phyloP scores from a whole-genome alignment of 768 basidiomycete genomes.

The Leccinum incarnatum region DNA sequence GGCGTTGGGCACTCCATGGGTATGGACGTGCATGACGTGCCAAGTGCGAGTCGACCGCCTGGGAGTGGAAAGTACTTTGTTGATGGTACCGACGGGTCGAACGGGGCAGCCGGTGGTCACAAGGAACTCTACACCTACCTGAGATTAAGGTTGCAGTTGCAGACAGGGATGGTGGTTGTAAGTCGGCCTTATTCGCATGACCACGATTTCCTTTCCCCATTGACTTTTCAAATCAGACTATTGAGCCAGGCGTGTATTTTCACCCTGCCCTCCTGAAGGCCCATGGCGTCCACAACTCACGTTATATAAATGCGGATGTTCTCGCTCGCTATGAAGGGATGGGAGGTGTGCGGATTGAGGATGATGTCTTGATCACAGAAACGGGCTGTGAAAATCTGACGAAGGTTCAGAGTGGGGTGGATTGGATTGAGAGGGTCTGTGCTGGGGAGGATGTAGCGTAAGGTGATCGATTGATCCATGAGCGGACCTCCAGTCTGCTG shows the following conservation, averaged over 20 bases:
- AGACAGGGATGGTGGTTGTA: constrained; percentile 83
- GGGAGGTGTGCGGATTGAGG: constrained; percentile 93
- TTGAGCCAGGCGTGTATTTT: constrained; percentile 91
- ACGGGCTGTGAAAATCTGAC: constrained; percentile 83
- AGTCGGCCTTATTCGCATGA: constrained; percentile 30
- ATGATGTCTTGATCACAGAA: constrained; percentile 77
- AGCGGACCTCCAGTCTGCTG: neutral
- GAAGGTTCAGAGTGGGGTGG: constrained; percentile 75
- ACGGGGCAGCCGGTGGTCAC: constrained; percentile 57
- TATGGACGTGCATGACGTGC: constrained; percentile 92
- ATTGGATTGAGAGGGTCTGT: constrained; percentile 81
- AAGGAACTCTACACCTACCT: constrained; percentile 77
- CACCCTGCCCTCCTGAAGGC: constrained; percentile 71
- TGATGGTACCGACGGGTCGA: constrained; percentile 72
- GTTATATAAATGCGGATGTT: constrained; percentile 37
- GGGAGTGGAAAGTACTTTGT: constrained; percentile 55
- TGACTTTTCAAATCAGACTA: constrained; percentile 51
- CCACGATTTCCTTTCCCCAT: neutral
- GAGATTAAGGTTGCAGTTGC: constrained; percentile 70
- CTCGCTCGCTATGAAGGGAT: constrained; percentile 62
- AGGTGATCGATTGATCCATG: constrained; percentile 8
- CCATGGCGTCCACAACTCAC: constrained; percentile 55
- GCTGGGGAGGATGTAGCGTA: constrained; percentile 47
- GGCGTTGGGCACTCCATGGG: constrained; percentile 90
- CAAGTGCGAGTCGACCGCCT: constrained; percentile 73